Evolutionary conservation across 305 asterid species (phyloP).

Genomic region (Fraxinus sp.): DNA sequence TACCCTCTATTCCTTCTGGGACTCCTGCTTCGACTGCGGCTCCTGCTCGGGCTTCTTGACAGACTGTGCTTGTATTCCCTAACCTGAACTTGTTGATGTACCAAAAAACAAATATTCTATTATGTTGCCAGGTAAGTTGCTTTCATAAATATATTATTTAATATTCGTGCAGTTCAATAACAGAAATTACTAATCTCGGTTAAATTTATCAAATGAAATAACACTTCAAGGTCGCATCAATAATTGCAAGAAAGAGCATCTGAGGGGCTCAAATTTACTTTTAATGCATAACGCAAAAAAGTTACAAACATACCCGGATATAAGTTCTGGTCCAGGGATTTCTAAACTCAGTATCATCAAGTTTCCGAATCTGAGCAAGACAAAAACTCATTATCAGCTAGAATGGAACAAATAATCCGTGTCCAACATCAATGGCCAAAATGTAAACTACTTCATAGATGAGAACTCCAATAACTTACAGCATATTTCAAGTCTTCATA

Average conservation of each 20-base stretch:
- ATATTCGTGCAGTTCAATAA: not conserved
- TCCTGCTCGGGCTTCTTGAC: constrained; percentile 85
- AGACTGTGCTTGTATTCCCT: constrained; percentile 73
- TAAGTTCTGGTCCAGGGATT: constrained; percentile 94
- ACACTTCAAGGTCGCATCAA: not conserved
- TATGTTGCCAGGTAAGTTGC: not conserved
- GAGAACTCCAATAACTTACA: constrained; percentile 44
- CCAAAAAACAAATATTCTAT: not conserved
- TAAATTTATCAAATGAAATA: not conserved
- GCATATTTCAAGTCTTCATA: constrained; percentile 98
- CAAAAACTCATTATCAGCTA: constrained; percentile 28
- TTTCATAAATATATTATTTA: not conserved
- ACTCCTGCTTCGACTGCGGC: constrained; percentile 86
- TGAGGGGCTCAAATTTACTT: not conserved
- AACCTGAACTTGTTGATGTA: constrained; percentile 41
- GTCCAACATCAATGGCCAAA: not conserved
- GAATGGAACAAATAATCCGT: constrained; percentile 14
- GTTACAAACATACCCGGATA: constrained; percentile 25
- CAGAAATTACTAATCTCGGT: not conserved
- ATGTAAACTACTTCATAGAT: constrained; percentile 4
- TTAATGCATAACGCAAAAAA: not conserved
- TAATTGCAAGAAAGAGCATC: not conserved
- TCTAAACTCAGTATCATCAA: constrained; percentile 86
- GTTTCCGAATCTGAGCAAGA: constrained; percentile 70
- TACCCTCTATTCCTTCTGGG: constrained; percentile 79